Percentiles rank a stretch among this genome's conserved stretches.
phyloP scores from a whole-genome alignment of 108 stramenopile species.

The Seminavis robusta region DNA sequence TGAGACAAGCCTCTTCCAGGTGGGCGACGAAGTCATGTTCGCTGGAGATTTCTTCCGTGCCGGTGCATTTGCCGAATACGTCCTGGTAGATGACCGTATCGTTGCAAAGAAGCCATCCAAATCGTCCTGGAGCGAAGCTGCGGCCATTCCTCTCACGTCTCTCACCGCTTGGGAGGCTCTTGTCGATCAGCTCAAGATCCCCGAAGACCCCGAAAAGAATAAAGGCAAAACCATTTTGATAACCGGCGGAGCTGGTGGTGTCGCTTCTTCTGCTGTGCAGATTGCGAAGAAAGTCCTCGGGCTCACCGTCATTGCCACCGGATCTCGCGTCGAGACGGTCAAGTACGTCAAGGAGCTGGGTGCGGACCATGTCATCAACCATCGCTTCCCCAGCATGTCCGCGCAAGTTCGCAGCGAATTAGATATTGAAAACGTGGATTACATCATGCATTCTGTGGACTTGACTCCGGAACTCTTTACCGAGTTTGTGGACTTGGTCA shows the following conservation, averaged over 20 bases:
- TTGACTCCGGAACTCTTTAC: not conserved
- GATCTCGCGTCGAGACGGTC: not conserved
- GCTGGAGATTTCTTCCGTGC: not conserved
- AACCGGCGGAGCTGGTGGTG: not conserved
- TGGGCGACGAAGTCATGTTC: constrained; percentile 2
- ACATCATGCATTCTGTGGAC: not conserved
- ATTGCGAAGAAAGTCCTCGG: not conserved
- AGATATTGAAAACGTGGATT: not conserved
- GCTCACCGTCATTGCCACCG: constrained; percentile 4
- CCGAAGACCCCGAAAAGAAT: not conserved
- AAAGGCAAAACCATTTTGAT: not conserved
- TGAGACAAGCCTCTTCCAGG: not conserved
- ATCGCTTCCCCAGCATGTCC: not conserved
- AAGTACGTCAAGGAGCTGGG: not conserved
- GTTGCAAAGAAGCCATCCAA: not conserved
- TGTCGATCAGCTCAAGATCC: not conserved
- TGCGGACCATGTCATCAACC: not conserved
- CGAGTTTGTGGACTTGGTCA: not conserved
- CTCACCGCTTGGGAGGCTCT: constrained; percentile 1
- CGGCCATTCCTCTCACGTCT: not conserved
- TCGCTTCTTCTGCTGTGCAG: not conserved
- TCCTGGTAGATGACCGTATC: not conserved
- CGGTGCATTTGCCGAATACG: constrained; percentile 3
- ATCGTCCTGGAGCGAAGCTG: not conserved
- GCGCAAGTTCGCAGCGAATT: not conserved